These are phyloP conservation scores for Aurifilum marmelostoma DNA, from an alignment of 2,329 filamentous ascomycete genomes.

Conservation along the genomic window DNA sequence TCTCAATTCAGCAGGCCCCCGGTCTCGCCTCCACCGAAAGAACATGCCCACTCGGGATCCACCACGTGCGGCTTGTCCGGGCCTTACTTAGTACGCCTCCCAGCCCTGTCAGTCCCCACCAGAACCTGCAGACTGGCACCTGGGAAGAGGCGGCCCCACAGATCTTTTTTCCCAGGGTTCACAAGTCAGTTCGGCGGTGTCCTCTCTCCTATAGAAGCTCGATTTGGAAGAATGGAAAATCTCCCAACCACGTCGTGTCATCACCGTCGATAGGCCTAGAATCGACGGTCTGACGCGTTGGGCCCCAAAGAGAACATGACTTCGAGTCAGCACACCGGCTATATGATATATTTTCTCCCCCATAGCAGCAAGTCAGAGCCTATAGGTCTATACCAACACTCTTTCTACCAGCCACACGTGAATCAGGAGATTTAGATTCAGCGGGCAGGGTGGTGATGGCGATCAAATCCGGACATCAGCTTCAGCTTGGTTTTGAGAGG, in stretches of 20 bases:
- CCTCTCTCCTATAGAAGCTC: slow-evolving; percentile 12
- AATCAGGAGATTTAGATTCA: slow-evolving; percentile 62
- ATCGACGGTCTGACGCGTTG: slow-evolving; percentile 35
- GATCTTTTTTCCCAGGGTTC: slow-evolving; percentile 39
- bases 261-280: slow-evolving; percentile 35
- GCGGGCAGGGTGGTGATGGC: slow-evolving; percentile 47
- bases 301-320: slow-evolving; percentile 36
- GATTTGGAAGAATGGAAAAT: no score
- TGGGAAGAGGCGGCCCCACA: slow-evolving; percentile 34
- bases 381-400: slow-evolving; percentile 58
- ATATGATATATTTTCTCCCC: slow-evolving; percentile 51
- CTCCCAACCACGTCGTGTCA: slow-evolving; percentile 41
- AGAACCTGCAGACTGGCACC: slow-evolving; percentile 22
- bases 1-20: slow-evolving; percentile 10
- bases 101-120: slow-evolving; percentile 28
- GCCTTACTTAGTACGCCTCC: slow-evolving; percentile 5
- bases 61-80: slow-evolving; percentile 25
- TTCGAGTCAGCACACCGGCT: slow-evolving; percentile 51
- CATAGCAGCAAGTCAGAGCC: slow-evolving; percentile 48
- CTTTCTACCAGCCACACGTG: slow-evolving; percentile 60
- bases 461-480: slow-evolving; percentile 21
- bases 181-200: slow-evolving; percentile 34
- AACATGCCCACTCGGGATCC: slow-evolving; percentile 10
- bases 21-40: slow-evolving; percentile 19
- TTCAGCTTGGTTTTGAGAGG: no score